These are phyloP conservation scores for Arthroderma sp. DNA, from an alignment of 2,329 filamentous ascomycete genomes.

Conservation along the genomic window DNA sequence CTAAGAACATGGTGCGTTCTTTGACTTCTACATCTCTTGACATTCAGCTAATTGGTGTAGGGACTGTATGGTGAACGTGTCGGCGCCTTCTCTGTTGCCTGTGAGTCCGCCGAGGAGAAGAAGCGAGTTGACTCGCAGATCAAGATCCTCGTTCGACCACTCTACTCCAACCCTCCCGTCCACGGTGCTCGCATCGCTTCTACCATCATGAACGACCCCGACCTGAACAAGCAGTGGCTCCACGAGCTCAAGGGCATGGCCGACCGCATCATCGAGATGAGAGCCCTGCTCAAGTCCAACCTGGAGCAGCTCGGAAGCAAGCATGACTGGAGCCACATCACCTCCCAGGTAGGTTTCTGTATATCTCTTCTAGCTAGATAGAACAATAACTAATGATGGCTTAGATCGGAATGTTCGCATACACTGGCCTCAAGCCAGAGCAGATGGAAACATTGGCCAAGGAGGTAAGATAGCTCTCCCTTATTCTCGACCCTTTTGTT, in stretches of 20 bases:
- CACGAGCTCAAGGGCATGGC: slow-evolving; percentile 97
- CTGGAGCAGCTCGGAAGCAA: slow-evolving; percentile 89
- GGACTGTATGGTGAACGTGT: slow-evolving; percentile 98
- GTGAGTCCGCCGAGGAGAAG: slow-evolving; percentile 75
- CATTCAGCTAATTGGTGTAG: slow-evolving; percentile 31
- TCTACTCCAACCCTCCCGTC: slow-evolving; percentile 97
- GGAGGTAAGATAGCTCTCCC: slow-evolving; percentile 45
- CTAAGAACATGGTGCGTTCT: slow-evolving; percentile 84
- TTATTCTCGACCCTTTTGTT: too few relatives aligned
- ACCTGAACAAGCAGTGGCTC: slow-evolving; percentile 87
- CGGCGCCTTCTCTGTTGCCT: slow-evolving; percentile 88
- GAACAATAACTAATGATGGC: background rate
- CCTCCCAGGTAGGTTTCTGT: slow-evolving; percentile 52
- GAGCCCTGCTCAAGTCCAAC: slow-evolving; percentile 83
- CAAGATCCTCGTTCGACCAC: slow-evolving; percentile 91
- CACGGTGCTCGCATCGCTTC: slow-evolving; percentile 91
- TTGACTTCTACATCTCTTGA: background rate
- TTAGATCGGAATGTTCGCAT: slow-evolving; percentile 97
- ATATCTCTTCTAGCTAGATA: background rate
- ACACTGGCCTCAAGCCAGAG: slow-evolving; percentile 80
- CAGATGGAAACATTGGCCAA: slow-evolving; percentile 87
- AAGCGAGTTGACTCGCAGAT: slow-evolving; percentile 93
- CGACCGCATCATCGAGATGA: slow-evolving; percentile 98
- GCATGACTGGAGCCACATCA: slow-evolving; percentile 99
- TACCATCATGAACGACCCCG: slow-evolving; percentile 75